Conservation (phyloP, 2,329 filamentous ascomycete species). For the Ceratocystis lukuohia region DNA sequence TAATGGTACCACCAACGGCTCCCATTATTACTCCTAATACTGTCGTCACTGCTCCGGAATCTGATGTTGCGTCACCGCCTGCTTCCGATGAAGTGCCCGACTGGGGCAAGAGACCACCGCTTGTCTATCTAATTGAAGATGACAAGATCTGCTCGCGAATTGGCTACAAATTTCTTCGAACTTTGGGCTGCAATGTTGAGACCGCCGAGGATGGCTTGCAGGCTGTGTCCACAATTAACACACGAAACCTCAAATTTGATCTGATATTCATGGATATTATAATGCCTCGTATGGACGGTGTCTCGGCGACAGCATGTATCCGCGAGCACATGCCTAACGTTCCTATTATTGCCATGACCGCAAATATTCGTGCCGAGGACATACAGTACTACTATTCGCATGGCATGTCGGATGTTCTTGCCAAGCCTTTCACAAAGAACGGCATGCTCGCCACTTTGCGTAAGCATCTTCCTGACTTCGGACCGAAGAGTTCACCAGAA, state of each 20-base stretch:
- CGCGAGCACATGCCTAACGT: constrained; percentile 68
- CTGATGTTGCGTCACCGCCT: constrained; percentile 7
- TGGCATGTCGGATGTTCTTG: constrained; percentile 97
- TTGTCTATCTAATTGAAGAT: constrained; percentile 82
- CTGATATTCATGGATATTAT: constrained; percentile 87
- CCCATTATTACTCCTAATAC: constrained; percentile 4
- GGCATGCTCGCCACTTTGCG: constrained; percentile 75
- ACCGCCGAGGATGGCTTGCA: constrained; percentile 74
- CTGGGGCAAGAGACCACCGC: constrained; percentile 52
- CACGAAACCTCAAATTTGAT: constrained; percentile 40
- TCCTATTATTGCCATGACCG: constrained; percentile 97
- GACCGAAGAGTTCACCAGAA: constrained; percentile 10
- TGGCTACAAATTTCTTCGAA: constrained; percentile 52
- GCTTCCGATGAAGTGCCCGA: constrained; percentile 26
- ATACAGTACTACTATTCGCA: constrained; percentile 96
- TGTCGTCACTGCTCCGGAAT: not conserved
- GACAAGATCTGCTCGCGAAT: constrained; percentile 55
- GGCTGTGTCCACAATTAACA: constrained; percentile 71
- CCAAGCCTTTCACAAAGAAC: constrained; percentile 89
- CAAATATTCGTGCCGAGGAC: constrained; percentile 91
- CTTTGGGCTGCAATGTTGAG: constrained; percentile 54
- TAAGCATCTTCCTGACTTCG: constrained; percentile 70
- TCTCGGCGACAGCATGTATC: constrained; percentile 87
- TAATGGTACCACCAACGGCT: constrained; percentile 9
- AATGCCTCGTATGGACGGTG: constrained; percentile 91